These are phyloP conservation scores for Cryptococcus jaspeensis DNA, from an alignment of 1,284 basidiomycete species.

Conservation along the genomic window DNA sequence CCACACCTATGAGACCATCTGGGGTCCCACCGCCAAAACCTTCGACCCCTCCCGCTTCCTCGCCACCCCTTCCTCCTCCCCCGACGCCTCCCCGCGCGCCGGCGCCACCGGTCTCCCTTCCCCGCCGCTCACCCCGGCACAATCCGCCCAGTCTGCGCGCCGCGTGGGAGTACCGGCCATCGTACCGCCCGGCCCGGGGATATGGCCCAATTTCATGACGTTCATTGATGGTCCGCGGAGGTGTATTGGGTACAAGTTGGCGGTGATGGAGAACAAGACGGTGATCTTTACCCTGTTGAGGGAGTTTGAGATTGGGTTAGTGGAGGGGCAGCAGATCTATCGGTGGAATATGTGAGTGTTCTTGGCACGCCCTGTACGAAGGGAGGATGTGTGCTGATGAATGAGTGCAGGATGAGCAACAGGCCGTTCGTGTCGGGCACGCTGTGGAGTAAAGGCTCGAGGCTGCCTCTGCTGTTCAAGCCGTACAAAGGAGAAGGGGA, in stretches of 20 bases:
- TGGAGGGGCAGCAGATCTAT: conserved; percentile 16
- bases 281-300: conserved; percentile 25
- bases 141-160: neutral
- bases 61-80: neutral
- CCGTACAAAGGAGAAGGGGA: conserved; percentile 12
- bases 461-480: conserved; percentile 24
- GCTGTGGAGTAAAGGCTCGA: conserved; percentile 19
- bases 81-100: neutral
- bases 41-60: conserved; percentile 28
- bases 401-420: conserved; percentile 23
- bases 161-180: conserved; percentile 3
- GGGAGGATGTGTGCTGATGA: neutral
- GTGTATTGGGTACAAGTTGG: conserved; percentile 33
- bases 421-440: conserved; percentile 26
- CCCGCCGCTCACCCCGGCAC: neutral
- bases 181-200: conserved; percentile 19
- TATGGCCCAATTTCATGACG: conserved; percentile 30
- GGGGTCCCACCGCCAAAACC: conserved; percentile 20
- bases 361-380: neutral
- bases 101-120: neutral
- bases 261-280: conserved; percentile 30
- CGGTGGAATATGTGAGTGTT: conserved; percentile 32
- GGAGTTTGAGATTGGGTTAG: conserved; percentile 23
- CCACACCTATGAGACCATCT: conserved; percentile 23
- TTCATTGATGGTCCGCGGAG: conserved; percentile 32